phyloP scores from a whole-genome alignment of 2,329 filamentous ascomycete genomes.

The Colletotrichum truncatum region DNA sequence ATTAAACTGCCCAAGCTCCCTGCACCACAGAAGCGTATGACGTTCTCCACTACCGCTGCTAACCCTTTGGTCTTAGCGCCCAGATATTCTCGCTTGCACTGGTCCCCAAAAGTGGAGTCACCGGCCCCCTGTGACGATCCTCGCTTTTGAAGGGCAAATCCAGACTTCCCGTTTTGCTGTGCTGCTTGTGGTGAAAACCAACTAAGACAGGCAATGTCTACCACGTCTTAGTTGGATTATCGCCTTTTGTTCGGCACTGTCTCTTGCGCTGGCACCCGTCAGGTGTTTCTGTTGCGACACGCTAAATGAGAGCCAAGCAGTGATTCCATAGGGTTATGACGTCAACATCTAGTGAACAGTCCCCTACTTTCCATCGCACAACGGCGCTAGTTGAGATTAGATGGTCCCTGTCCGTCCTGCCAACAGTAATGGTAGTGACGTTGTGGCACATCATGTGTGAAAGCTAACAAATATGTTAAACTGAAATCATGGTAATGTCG shows the following conservation, averaged over 20 bases:
- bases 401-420: not conserved
- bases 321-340: constrained; percentile 10
- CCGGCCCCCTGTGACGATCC: constrained; percentile 29
- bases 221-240: not conserved
- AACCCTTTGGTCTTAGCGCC: constrained; percentile 23
- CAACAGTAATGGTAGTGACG: not conserved
- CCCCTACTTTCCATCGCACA: constrained; percentile 15
- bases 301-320: constrained; percentile 9
- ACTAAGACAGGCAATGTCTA: not conserved
- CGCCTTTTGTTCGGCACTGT: not conserved
- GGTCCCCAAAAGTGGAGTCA: constrained; percentile 11
- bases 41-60: constrained; percentile 25
- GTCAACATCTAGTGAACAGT: constrained; percentile 14
- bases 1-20: constrained; percentile 28
- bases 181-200: not conserved
- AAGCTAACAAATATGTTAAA: not conserved
- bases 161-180: constrained; percentile 7
- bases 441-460: too few species aligned
- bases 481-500: not conserved
- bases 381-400: constrained; percentile 21
- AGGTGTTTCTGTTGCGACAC: not conserved
- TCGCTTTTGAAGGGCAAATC: constrained; percentile 1
- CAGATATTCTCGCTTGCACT: not conserved
- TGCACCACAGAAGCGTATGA: constrained; percentile 22
- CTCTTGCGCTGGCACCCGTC: constrained; percentile 12